Conservation (phyloP, 257 asterid species). For the Gynochthodes officinalis region DNA sequence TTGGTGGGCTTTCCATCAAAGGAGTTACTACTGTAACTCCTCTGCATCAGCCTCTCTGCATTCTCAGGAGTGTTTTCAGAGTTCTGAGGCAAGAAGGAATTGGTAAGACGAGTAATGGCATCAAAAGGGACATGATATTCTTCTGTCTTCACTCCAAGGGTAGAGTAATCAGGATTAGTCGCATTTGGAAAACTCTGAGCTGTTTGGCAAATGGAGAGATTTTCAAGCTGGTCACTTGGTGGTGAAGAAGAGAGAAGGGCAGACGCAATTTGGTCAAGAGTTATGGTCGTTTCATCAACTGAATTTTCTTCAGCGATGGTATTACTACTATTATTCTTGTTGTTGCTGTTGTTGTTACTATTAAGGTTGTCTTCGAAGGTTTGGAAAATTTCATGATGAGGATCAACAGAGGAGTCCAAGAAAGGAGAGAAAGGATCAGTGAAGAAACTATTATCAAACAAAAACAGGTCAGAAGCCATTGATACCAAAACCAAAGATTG, state of each 20-base stretch:
- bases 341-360: not conserved
- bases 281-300: conserved; percentile 21
- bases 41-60: conserved; percentile 63
- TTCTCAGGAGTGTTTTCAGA: conserved; percentile 28
- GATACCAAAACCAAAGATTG: conserved; percentile 41
- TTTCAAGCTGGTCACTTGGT: conserved; percentile 54
- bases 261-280: conserved; percentile 42
- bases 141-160: conserved; percentile 47
- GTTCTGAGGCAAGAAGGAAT: conserved; percentile 30
- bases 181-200: conserved; percentile 22
- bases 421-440: conserved; percentile 62
- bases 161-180: conserved; percentile 24
- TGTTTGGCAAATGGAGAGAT: conserved; percentile 36
- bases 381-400: conserved; percentile 31
- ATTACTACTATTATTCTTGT: not conserved
- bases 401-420: conserved; percentile 31
- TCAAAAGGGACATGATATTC: conserved; percentile 39
- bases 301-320: conserved; percentile 23
- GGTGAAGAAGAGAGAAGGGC: conserved; percentile 56
- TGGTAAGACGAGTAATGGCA: not conserved
- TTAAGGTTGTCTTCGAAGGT: conserved; percentile 25
- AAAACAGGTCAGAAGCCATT: conserved; percentile 43
- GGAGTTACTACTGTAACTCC: conserved; percentile 69
- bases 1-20: conserved; percentile 36
- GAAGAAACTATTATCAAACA: not conserved